phyloP scores from a whole-genome alignment of 225 moss, liverwort and hornwort genomes.

The Takakia lepidozioides region DNA sequence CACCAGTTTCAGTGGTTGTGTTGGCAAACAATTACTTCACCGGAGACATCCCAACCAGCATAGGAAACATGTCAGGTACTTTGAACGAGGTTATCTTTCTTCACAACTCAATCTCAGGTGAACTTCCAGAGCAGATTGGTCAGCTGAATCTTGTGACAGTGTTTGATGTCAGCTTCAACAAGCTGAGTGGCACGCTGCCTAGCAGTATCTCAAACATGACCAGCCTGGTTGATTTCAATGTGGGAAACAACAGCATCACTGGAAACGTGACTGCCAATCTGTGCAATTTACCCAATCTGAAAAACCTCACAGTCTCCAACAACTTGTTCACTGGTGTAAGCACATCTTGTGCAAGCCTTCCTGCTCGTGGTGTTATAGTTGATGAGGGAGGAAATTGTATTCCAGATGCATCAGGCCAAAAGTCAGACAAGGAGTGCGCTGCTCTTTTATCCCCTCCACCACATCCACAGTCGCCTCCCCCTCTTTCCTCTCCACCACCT shows the following conservation, averaged over 20 bases:
- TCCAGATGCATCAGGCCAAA: conserved; percentile 35
- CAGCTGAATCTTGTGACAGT: conserved; percentile 21
- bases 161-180: conserved; percentile 60
- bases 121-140: conserved; percentile 51
- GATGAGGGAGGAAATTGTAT: conserved; percentile 59
- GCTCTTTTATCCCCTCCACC: conserved; percentile 20
- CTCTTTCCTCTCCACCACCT: background rate
- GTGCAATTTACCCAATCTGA: conserved; percentile 40
- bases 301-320: conserved; percentile 43
- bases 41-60: conserved; percentile 47
- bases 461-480: background rate
- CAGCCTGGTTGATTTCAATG: conserved; percentile 31
- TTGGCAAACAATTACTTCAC: conserved; percentile 61
- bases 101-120: conserved; percentile 50
- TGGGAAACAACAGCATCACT: conserved; percentile 41
- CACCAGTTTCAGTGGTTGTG: conserved; percentile 65
- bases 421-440: conserved; percentile 28
- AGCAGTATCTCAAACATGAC: conserved; percentile 28
- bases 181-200: conserved; percentile 52
- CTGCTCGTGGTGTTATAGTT: conserved; percentile 10
- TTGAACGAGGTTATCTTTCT: conserved; percentile 51
- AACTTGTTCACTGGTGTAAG: conserved; percentile 46
- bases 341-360: conserved; percentile 15
- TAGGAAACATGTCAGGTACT: conserved; percentile 26
- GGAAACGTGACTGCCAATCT: conserved; percentile 41